Evolutionary conservation across 2,329 filamentous ascomycete genomes (phyloP).

Genomic region (Trichoderma lentiforme): DNA sequence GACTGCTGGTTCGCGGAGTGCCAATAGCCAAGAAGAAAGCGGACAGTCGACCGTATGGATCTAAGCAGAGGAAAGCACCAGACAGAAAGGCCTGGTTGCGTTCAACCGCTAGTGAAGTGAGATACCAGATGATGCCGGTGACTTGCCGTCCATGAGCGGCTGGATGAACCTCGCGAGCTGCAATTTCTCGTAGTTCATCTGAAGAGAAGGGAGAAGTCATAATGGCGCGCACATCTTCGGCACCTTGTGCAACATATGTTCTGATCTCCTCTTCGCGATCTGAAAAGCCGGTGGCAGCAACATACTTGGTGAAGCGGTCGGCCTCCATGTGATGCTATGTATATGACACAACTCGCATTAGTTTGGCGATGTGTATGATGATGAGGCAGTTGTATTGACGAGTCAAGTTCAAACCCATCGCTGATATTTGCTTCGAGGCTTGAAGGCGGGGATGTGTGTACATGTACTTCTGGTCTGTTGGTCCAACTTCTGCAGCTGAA

Average conservation of each 20-base stretch:
- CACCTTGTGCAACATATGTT: background rate
- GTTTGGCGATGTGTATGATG: background rate
- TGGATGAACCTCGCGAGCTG: background rate
- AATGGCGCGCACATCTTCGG: background rate
- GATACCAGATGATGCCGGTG: background rate
- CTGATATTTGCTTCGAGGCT: background rate
- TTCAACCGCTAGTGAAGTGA: background rate
- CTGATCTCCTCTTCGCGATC: background rate
- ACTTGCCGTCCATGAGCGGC: background rate
- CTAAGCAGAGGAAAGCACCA: background rate
- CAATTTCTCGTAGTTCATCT: background rate
- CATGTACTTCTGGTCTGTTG: background rate
- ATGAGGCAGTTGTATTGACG: accelerated
- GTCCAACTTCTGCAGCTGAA: background rate
- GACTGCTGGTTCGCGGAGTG: background rate
- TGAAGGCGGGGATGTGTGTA: background rate
- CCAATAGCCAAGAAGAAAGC: background rate
- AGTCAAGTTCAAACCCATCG: background rate
- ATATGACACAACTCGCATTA: background rate
- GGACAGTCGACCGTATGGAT: background rate
- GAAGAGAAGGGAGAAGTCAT: background rate
- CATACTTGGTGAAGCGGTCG: background rate
- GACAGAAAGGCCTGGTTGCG: background rate
- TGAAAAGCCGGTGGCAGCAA: background rate
- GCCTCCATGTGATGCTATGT: background rate